phyloP scores from a whole-genome alignment of 176 grass and related monocot genomes.

The Pharus latifolius region DNA sequence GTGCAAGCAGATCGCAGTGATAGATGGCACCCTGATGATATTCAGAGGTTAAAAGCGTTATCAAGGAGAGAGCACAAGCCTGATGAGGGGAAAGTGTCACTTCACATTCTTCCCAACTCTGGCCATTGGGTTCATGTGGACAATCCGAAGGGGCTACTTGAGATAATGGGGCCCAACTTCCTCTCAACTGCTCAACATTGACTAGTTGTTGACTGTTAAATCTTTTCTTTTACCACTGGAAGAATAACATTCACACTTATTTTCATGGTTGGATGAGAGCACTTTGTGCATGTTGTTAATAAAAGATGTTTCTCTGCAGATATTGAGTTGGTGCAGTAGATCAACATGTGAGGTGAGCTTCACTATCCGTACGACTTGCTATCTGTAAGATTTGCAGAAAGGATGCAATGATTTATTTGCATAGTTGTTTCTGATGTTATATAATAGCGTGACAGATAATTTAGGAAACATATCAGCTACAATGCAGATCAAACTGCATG shows the following conservation, averaged over 20 bases:
- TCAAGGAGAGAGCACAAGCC: constrained; percentile 25
- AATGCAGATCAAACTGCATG: no score
- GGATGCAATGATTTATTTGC: not conserved
- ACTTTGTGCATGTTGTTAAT: not conserved
- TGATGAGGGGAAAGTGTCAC: constrained; percentile 52
- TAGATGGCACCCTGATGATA: constrained; percentile 62
- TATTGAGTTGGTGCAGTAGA: not conserved
- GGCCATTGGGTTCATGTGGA: constrained; percentile 97
- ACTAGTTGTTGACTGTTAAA: not conserved
- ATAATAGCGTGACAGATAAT: not conserved
- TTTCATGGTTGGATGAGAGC: not conserved
- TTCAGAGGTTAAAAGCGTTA: constrained; percentile 58
- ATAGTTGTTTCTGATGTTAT: not conserved
- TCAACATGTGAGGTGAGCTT: not conserved
- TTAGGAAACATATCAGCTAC: not conserved
- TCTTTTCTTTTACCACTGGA: not conserved
- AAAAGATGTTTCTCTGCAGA: not conserved
- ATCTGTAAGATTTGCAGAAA: no score
- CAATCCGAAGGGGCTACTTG: constrained; percentile 81
- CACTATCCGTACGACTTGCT: no score
- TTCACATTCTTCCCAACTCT: constrained; percentile 69
- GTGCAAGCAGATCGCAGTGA: constrained; percentile 86
- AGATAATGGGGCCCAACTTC: constrained; percentile 74
- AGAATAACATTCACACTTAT: not conserved
- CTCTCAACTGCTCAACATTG: constrained; percentile 17